Evolutionary conservation across 2,329 filamentous ascomycete genomes (phyloP), one percentile per base, ranked within the genome.

Genomic region (Xylariaceae sp.): DNA sequence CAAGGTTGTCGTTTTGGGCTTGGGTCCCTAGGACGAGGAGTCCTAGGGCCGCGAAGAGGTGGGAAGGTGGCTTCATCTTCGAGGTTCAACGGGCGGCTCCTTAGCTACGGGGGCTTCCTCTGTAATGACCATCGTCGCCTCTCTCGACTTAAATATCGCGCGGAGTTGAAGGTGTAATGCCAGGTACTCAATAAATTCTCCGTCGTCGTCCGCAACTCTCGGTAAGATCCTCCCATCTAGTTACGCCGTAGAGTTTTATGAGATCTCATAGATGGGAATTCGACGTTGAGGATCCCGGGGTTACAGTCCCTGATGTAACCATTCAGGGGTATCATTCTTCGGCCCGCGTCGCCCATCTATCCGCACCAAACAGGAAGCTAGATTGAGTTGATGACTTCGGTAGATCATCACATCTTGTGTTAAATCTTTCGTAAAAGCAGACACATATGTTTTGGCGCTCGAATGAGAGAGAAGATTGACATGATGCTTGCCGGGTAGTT

Each of bases 1-100:
- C 76, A 2, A 79, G 66, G 8, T 72, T 69, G 53, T 77, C 75
- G 35, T 63, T 62, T 55, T 69, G 68, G 47, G 63, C 57, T 10
- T 58, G 52, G 7, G 58, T 64, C 37, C 56, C 48, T 2, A 64
- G 52, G 23, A 62, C 18, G 30, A 68, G 53, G 18, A 59, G 56
- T 18, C 61, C 60, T n/a, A 69, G 55, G 35, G 57, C 23, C 37
- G 51, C 47, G n/a, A 63, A 18, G 4, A 63, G 17, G 17, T 18
- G 17, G 17, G 17, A 18, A 18, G 17, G 17, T 18, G 17, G 17
- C 17, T 18, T 18, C 17, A 18, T 18, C 17, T 18, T 18, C 17
- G 17, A 18, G 17, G 17, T 18, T 18, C 2, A 18, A 18, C 17
- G 17, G 17, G 17, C 17, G 17, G 17, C 17, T 2, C 17, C 17